These are phyloP conservation scores for Diaporthe batatas DNA, from an alignment of 2,329 filamentous ascomycete genomes.

Conservation along the genomic window DNA sequence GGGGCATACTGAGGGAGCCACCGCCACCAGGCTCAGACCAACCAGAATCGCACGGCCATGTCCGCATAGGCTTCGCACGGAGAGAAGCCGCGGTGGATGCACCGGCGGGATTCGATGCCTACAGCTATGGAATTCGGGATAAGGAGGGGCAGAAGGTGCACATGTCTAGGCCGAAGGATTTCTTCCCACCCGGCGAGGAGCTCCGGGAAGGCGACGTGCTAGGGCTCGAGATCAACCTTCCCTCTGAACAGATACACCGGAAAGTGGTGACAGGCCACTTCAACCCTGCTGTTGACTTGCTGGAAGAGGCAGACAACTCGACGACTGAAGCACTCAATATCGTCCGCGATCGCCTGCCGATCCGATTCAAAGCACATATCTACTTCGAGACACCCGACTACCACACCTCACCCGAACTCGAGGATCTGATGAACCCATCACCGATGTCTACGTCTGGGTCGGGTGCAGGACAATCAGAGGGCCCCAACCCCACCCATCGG, in stretches of 20 bases:
- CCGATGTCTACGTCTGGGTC: slow-evolving; percentile 60
- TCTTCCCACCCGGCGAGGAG: slow-evolving; percentile 83
- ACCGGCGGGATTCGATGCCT: slow-evolving; percentile 88
- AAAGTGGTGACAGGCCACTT: slow-evolving; percentile 90
- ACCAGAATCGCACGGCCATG: slow-evolving; percentile 68
- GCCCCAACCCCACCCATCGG: slow-evolving; percentile 79
- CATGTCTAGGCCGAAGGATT: slow-evolving; percentile 92
- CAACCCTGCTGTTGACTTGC: slow-evolving; percentile 84
- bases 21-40: slow-evolving; percentile 58
- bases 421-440: slow-evolving; percentile 82
- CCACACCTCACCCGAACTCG: slow-evolving; percentile 87
- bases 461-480: slow-evolving; percentile 61
- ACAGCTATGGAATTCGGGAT: slow-evolving; percentile 94
- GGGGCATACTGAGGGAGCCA: slow-evolving; percentile 71
- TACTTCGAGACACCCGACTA: slow-evolving; percentile 96
- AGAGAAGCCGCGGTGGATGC: slow-evolving; percentile 86
- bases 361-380: slow-evolving; percentile 91
- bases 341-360: slow-evolving; percentile 93
- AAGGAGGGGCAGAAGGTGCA: slow-evolving; percentile 91
- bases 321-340: slow-evolving; percentile 79
- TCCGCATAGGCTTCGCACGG: slow-evolving; percentile 89
- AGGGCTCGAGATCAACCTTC: slow-evolving; percentile 91
- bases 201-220: slow-evolving; percentile 93
- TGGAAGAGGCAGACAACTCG: slow-evolving; percentile 67
- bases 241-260: slow-evolving; percentile 85